phyloP scores from a whole-genome alignment of 208 protist genomes.

The Wallacemonas sp. region DNA sequence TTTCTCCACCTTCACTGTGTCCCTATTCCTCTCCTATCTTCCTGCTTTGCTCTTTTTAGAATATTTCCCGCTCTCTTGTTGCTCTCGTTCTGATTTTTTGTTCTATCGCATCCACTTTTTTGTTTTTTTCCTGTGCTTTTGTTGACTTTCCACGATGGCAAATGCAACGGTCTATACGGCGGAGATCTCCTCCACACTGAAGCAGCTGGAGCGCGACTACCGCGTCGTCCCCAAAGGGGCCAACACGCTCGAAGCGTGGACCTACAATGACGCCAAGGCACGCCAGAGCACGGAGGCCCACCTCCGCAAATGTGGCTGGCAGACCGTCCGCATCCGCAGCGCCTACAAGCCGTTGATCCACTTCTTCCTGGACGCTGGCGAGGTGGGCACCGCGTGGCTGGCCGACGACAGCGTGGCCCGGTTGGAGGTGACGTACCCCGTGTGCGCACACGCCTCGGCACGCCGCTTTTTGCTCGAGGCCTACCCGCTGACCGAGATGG shows the following conservation, averaged over 20 bases:
- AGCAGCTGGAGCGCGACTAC: background rate
- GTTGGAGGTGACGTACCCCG: background rate
- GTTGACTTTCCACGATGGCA: background rate
- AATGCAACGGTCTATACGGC: background rate
- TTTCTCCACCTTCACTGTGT: too few relatives aligned
- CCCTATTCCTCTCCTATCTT: too few relatives aligned
- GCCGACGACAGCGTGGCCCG: background rate
- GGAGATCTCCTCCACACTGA: background rate
- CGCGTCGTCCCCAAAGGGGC: background rate
- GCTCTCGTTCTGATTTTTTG: too few relatives aligned
- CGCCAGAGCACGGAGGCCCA: background rate
- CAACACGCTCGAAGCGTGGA: background rate
- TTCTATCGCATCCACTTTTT: background rate
- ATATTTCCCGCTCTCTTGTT: too few relatives aligned
- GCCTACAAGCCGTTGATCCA: constrained; percentile 5
- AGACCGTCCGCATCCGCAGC: constrained; percentile 1
- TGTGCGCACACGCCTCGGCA: background rate
- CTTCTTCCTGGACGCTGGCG: constrained; percentile 2
- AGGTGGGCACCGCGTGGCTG: background rate
- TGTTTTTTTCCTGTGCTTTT: constrained; percentile 11
- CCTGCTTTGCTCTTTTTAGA: too few relatives aligned
- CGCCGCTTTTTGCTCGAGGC: constrained; percentile 8
- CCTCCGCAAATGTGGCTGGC: background rate
- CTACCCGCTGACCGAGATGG: constrained; percentile 5
- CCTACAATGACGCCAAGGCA: background rate